A percentile compares a stretch with the other conserved stretches of the same genome.
Conservation (phyloP, 306 rosid species). For the Ochetophila trinervis region DNA sequence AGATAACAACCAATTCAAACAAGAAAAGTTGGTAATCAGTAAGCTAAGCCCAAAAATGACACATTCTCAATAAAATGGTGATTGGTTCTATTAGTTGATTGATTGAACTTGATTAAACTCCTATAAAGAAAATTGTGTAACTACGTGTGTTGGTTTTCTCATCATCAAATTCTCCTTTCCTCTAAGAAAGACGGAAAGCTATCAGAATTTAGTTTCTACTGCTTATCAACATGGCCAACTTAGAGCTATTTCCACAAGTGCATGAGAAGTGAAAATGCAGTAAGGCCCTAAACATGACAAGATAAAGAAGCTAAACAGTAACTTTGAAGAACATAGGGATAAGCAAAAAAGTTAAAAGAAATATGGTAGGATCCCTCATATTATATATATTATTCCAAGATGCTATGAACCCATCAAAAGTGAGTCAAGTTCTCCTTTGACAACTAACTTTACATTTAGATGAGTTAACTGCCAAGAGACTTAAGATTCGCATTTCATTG, state of each 20-base stretch:
- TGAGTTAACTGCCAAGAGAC: too few relatives aligned
- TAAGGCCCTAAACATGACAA: not conserved
- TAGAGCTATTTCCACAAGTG: not conserved
- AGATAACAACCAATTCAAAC: not conserved
- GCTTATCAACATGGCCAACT: not conserved
- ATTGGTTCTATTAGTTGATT: not conserved
- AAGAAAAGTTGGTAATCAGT: not conserved
- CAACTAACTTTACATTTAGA: too few relatives aligned
- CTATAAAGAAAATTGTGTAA: not conserved
- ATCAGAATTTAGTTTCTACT: not conserved
- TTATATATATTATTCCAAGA: too few relatives aligned
- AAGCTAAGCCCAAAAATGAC: not conserved
- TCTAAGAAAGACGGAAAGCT: slow-evolving; percentile 2
- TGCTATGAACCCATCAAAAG: too few relatives aligned
- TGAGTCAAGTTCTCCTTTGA: too few relatives aligned
- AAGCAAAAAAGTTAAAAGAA: too few relatives aligned
- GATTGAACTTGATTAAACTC: not conserved
- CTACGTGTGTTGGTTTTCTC: not conserved
- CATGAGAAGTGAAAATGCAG: too few relatives aligned
- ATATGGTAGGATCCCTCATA: too few relatives aligned
- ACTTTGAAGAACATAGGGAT: too few relatives aligned
- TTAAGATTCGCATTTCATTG: too few relatives aligned
- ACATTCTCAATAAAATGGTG: not conserved
- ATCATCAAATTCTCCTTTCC: not conserved
- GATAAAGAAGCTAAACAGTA: not conserved